Evolutionary conservation across 306 rosid genomes (phyloP).

Genomic region (Prunus dulcis): DNA sequence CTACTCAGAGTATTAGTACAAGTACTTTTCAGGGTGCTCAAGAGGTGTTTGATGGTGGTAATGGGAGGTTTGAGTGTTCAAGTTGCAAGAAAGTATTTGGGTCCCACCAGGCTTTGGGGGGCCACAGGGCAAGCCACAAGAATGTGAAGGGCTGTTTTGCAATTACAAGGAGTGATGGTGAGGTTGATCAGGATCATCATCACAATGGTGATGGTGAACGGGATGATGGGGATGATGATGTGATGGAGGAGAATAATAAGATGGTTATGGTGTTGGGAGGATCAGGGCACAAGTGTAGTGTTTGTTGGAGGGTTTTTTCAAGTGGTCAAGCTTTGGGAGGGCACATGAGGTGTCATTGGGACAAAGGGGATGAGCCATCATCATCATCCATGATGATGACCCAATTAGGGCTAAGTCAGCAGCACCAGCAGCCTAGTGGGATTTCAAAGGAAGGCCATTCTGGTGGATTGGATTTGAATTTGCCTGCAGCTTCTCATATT

Average conservation of each 20-base stretch:
- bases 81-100: constrained; percentile 80
- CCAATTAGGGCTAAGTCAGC: not conserved
- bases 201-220: not conserved
- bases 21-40: not conserved
- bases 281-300: constrained; percentile 42
- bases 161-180: constrained; percentile 27
- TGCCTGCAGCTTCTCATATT: constrained; percentile 41
- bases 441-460: constrained; percentile 1
- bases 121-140: constrained; percentile 75
- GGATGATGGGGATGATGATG: not conserved
- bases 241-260: constrained; percentile 6
- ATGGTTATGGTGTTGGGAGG: constrained; percentile 11
- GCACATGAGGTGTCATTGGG: constrained; percentile 73
- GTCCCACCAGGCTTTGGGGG: constrained; percentile 79
- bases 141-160: constrained; percentile 75
- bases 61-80: constrained; percentile 51
- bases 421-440: not conserved
- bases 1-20: not conserved
- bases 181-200: not conserved
- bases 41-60: not conserved
- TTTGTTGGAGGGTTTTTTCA: constrained; percentile 50
- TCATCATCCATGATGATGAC: not conserved
- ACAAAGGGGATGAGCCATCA: constrained; percentile 32
- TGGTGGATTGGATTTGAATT: constrained; percentile 45
- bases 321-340: constrained; percentile 70